These are phyloP conservation scores for Cantharellus cinnabarinus DNA, from an alignment of 768 basidiomycete species.

Conservation along the genomic window DNA sequence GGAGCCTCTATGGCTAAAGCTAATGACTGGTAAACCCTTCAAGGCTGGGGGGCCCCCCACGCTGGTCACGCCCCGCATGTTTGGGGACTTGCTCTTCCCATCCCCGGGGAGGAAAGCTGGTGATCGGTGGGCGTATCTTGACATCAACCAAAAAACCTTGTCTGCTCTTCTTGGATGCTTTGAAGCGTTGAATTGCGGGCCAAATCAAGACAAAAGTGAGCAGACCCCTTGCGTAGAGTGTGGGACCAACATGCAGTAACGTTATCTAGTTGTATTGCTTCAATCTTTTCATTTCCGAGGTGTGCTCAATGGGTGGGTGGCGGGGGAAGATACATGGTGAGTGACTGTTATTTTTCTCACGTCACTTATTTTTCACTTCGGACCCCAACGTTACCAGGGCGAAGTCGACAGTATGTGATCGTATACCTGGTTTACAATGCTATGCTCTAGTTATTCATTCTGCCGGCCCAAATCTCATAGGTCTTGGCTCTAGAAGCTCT, in stretches of 20 bases:
- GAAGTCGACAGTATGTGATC: neutral
- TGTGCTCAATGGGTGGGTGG: neutral
- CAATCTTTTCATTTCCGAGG: neutral
- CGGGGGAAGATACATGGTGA: conserved; percentile 4
- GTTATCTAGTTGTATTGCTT: neutral
- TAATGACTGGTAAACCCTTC: too few relatives aligned
- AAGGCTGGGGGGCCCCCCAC: too few relatives aligned
- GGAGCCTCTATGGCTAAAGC: too few relatives aligned
- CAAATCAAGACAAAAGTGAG: neutral
- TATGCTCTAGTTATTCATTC: neutral
- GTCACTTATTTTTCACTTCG: neutral
- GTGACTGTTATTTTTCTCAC: neutral
- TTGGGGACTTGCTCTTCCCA: too few relatives aligned
- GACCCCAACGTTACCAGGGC: neutral
- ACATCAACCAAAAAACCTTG: neutral
- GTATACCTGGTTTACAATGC: neutral
- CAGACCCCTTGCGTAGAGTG: too few relatives aligned
- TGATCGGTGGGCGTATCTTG: too few relatives aligned
- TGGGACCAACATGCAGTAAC: neutral
- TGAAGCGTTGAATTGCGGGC: neutral
- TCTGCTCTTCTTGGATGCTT: neutral
- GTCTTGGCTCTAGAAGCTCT: neutral
- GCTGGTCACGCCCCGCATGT: too few relatives aligned
- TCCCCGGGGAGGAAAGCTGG: too few relatives aligned
- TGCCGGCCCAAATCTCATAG: neutral